A percentile compares a stretch with the other conserved stretches of the same genome.
phyloP scores from a whole-genome alignment of 2,329 filamentous ascomycete species.

The Pestalotiopsis sp. region DNA sequence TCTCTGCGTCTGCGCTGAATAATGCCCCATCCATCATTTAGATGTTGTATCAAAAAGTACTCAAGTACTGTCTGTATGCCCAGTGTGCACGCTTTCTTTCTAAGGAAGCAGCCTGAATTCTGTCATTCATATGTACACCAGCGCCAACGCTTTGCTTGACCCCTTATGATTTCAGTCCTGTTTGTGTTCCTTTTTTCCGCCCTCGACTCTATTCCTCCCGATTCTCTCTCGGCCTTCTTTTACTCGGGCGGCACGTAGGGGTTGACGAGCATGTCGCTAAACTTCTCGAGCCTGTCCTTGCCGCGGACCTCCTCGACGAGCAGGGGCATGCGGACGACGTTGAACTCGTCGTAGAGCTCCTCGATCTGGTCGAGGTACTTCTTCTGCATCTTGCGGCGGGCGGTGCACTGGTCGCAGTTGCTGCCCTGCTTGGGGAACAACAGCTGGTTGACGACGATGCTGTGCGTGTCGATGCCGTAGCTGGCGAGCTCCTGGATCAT shows the following conservation, averaged over 20 bases:
- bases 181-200: not conserved
- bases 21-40: not conserved
- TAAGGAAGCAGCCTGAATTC: not conserved
- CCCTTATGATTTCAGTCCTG: not conserved
- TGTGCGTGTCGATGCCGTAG: constrained; percentile 95
- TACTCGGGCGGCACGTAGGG: constrained; percentile 71
- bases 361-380: constrained; percentile 99
- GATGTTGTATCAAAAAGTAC: not conserved
- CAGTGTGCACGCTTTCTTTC: not conserved
- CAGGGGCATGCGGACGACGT: constrained; percentile 97
- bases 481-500: constrained; percentile 98
- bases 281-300: constrained; percentile 90
- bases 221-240: not conserved
- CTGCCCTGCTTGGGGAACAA: constrained; percentile 87
- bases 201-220: not conserved
- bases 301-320: constrained; percentile 94
- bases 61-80: not conserved
- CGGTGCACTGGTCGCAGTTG: constrained; percentile 92
- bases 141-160: constrained; percentile 1
- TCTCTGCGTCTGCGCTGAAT: not conserved
- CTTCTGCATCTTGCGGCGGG: constrained; percentile 96
- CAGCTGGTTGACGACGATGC: constrained; percentile 97
- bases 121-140: not conserved
- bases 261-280: constrained; percentile 81
- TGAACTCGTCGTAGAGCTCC: constrained; percentile 98